Evolutionary conservation across 129 eudicot species (phyloP), one percentile per base, ranked within the genome.

Genomic region (Flaveria brownii): DNA sequence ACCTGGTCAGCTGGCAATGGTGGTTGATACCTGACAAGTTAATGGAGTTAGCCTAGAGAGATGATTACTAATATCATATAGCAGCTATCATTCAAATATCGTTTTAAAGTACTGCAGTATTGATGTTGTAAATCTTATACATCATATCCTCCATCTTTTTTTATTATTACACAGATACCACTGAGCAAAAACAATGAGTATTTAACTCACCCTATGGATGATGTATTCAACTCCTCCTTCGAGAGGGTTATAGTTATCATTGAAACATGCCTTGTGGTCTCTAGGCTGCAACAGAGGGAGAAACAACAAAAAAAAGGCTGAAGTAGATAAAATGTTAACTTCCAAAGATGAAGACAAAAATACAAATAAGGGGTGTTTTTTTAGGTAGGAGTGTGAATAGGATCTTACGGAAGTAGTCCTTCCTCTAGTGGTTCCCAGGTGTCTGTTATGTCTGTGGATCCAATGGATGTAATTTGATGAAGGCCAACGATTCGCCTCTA

Each of bases 361-460:
- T 17, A 3, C 12, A 20, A n/a, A 57, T 5, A 50, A 20, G 12
- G 25, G 68, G 23, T 10, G 16, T 23, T 66, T 5, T 61, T 51
- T 22, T 6, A 41, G 16, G 13, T 73, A 68, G 4, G 2, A 71
- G 70, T 28, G 49, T 72, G 56, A 36, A 18, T 74, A 60, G 51
- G 25, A 10, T 20, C 96, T 89, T 89, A 94, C 98, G 91, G 96
- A 60, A 88, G 97, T 73, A 94, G 90, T 82, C 98, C 98, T 83
- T 94, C 98, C 84, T 94, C 98, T 10, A 94, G 78, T 28, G 98
- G 98, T 84, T 94, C 98, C 98, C 98, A 94, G 28, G 96, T 89
- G 82, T 94, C 98, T 30, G 93, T 94, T 71, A 94, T 94, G 74
- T 91, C 97, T 39, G 90, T 94, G 66, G 98, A 94, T 52, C 87